These are phyloP conservation scores for Monilinia fructicola DNA, from an alignment of 2,329 filamentous ascomycete species.

Conservation along the genomic window DNA sequence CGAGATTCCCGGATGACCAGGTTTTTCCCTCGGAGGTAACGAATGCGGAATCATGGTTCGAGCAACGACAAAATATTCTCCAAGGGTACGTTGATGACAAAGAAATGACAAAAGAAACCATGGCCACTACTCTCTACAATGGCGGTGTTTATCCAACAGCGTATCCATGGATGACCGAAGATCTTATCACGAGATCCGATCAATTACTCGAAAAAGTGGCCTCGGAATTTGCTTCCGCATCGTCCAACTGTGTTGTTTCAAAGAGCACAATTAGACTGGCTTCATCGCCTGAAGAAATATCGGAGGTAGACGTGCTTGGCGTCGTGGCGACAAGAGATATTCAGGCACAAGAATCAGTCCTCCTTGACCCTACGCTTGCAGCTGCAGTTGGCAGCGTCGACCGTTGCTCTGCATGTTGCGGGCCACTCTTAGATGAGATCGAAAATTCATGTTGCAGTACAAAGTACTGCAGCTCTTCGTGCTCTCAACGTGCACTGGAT, in stretches of 20 bases:
- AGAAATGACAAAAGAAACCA: conserved; percentile 27
- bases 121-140: conserved; percentile 30
- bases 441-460: conserved; percentile 33
- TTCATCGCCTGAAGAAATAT: conserved; percentile 9
- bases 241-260: conserved; percentile 33
- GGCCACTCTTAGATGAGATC: conserved; percentile 26
- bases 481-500: conserved; percentile 33
- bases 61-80: conserved; percentile 31
- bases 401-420: conserved; percentile 36
- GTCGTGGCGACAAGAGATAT: conserved; percentile 32
- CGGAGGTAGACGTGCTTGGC: conserved; percentile 35
- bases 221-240: conserved; percentile 30
- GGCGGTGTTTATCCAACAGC: conserved; percentile 34
- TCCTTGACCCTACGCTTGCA: conserved; percentile 31
- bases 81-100: conserved; percentile 27
- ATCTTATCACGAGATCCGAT: conserved; percentile 31
- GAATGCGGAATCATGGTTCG: conserved; percentile 35
- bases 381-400: conserved; percentile 29
- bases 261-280: conserved; percentile 31
- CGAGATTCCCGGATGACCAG: conserved; percentile 34
- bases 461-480: conserved; percentile 36
- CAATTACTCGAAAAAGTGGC: conserved; percentile 28
- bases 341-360: conserved; percentile 26
- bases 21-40: conserved; percentile 34
- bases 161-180: conserved; percentile 35